Evolutionary conservation across 257 asterid genomes (phyloP).

Genomic region (Capsicum rhomboideum): DNA sequence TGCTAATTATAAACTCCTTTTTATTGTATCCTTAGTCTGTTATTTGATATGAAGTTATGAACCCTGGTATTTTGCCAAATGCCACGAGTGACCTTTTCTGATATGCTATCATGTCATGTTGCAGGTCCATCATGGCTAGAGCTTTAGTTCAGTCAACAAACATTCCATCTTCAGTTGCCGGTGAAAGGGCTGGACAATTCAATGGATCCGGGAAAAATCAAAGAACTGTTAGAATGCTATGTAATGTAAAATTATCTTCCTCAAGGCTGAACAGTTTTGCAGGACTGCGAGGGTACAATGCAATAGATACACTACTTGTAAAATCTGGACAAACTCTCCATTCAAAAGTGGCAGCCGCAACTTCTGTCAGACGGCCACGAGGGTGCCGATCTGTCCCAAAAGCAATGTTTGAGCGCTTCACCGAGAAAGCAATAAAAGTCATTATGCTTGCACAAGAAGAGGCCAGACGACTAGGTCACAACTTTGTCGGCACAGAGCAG

Average conservation of each 20-base stretch:
- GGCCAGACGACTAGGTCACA: slow-evolving; percentile 94
- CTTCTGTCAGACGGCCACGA: slow-evolving; percentile 30
- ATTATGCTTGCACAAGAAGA: slow-evolving; percentile 99
- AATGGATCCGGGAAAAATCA: slow-evolving; percentile 36
- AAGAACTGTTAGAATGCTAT: slow-evolving; percentile 44
- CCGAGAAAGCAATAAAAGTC: slow-evolving; percentile 92
- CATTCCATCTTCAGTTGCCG: slow-evolving; percentile 49
- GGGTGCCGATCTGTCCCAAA: slow-evolving; percentile 44
- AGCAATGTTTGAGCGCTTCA: slow-evolving; percentile 98
- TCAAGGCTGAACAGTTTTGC: slow-evolving; percentile 37
- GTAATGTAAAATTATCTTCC: slow-evolving; percentile 31
- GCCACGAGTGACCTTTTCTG: background rate
- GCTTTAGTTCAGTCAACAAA: slow-evolving; percentile 57
- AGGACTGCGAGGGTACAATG: slow-evolving; percentile 64
- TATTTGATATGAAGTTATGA: background rate
- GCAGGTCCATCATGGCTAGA: slow-evolving; percentile 65
- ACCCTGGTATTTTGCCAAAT: background rate
- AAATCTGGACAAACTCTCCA: slow-evolving; percentile 42
- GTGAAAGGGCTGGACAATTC: slow-evolving; percentile 36
- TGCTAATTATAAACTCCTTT: background rate
- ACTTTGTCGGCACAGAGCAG: slow-evolving; percentile 95
- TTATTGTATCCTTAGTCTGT: background rate
- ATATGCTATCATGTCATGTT: slow-evolving; percentile 1
- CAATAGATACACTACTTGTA: slow-evolving; percentile 46
- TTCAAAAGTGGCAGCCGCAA: slow-evolving; percentile 51